A percentile compares a stretch with the other conserved stretches of the same genome.
Evolutionary conservation across 495 filamentous ascomycete genomes (phyloP).

Genomic region (Xylaria venustula): DNA sequence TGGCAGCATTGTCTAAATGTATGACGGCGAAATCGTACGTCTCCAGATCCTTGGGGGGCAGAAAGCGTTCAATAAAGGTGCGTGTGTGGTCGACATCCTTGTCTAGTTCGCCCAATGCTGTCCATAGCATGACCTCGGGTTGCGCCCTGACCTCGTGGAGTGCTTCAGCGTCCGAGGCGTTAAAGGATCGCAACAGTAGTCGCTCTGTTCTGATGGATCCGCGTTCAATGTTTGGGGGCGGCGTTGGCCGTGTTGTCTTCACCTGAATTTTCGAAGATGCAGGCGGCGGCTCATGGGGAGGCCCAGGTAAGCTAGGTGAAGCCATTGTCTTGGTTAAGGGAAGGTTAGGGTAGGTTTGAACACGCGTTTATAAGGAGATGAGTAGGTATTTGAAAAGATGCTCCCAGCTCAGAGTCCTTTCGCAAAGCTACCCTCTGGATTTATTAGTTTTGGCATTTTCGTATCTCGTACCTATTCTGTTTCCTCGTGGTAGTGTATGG

Average conservation of each 20-base stretch:
- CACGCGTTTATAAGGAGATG: not conserved
- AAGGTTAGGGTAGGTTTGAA: not conserved
- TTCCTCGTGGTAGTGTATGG: not conserved
- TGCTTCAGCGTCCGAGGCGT: slow-evolving; percentile 35
- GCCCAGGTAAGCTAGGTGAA: not conserved
- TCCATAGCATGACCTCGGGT: slow-evolving; percentile 52
- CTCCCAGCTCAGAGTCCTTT: too few relatives aligned
- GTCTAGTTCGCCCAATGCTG: slow-evolving; percentile 36
- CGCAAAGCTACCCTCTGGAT: too few relatives aligned
- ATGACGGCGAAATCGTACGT: slow-evolving; percentile 28
- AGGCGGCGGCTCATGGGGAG: not conserved
- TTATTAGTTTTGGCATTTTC: not conserved
- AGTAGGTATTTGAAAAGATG: not conserved
- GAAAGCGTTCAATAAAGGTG: slow-evolving; percentile 29
- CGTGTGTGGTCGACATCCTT: slow-evolving; percentile 37
- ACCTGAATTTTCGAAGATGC: not conserved
- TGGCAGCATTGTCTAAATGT: slow-evolving; percentile 24
- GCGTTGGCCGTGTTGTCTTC: slow-evolving; percentile 2
- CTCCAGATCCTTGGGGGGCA: slow-evolving; percentile 33
- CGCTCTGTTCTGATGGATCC: slow-evolving; percentile 39
- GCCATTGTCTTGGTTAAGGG: not conserved
- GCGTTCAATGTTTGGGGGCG: slow-evolving; percentile 28
- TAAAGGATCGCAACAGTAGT: slow-evolving; percentile 41
- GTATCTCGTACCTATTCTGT: not conserved
- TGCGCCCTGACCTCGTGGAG: slow-evolving; percentile 44